Conservation (phyloP, 192 early-diverging fungal species). For the Phlyctochytrium planicorne region DNA sequence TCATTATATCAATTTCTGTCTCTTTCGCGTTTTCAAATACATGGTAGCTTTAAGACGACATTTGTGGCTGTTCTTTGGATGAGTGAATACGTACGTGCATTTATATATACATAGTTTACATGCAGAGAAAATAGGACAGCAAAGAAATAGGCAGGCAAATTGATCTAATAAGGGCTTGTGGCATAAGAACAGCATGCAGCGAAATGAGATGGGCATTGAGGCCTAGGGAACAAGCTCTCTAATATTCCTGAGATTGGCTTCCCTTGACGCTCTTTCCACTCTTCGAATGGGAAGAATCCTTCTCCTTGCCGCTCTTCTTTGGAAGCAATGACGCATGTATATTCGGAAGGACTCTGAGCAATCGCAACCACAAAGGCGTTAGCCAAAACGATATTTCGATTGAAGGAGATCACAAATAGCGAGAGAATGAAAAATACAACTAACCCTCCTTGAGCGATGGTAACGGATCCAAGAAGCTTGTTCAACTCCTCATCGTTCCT, state of each 20-base stretch:
- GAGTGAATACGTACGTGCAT: too few relatives aligned
- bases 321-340: conserved; percentile 11
- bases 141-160: too few relatives aligned
- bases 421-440: too few relatives aligned
- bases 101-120: too few relatives aligned
- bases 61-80: too few relatives aligned
- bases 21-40: too few relatives aligned
- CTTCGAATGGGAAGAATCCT: not conserved
- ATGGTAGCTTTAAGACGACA: too few relatives aligned
- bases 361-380: too few relatives aligned
- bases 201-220: not conserved
- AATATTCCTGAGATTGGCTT: not conserved
- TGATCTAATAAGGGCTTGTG: too few relatives aligned
- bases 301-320: conserved; percentile 1
- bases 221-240: not conserved
- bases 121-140: not conserved
- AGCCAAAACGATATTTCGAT: too few relatives aligned
- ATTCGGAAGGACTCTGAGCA: conserved; percentile 71
- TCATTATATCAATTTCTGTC: not conserved
- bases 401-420: too few relatives aligned
- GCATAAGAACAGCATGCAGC: too few relatives aligned
- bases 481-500: conserved; percentile 95
- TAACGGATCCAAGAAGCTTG: conserved; percentile 85
- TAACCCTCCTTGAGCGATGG: conserved; percentile 93
- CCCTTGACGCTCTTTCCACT: not conserved